Base-by-base conservation (phyloP, 2,329 filamentous ascomycete genomes). In the Paecilomyces sp. region DNA sequence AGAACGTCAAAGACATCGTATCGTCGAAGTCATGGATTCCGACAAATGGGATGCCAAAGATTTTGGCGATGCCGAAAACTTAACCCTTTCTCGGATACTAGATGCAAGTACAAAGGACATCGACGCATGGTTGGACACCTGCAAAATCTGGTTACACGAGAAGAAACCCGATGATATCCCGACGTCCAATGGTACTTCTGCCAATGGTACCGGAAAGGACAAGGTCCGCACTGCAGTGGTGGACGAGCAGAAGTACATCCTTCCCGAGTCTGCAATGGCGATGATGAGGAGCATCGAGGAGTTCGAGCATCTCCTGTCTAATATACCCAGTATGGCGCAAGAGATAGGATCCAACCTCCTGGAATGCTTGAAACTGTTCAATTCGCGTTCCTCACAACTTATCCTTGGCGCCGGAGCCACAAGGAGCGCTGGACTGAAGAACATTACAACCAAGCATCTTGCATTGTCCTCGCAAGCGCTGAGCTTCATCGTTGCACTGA, bases 391-490 rank as follows among this genome's bases (percentile, higher is more conserved):
- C 60, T 95, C 90, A n/a, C 94, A 99, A 72, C 84, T 99, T 60
- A 97, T 99, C 64, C 86, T 99, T 6, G 94, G 94, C 1, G 94
- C 94, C 1, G 94, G 94, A 3, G 94, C 94, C 3, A 97, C 91
- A 4, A 83, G 86, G 36, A 92, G 89, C 25, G 94, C 92, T 1
- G 93, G 93, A 0, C 80, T 99, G 22, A 96, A 92, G 73, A 97
- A 97, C 69, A 99, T 99, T 72, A 96, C 91, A 0, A 96, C 94
- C 0, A 94, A 94, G 68, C 93, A 99, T 75, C 83, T 99, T 1
- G 92, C 94, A 0, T 85, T 97, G 18, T 92, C 94, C 2, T 92
- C 90, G 0, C 93, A 97, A 73, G 90, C 92, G 0, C 77, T 97
- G 22, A 88, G 89, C 53, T 97, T 99, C 72, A 86, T 96, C 54